Evolutionary conservation across 192 early-diverging fungal genomes (phyloP).

Genomic region (Coemansia sp.): DNA sequence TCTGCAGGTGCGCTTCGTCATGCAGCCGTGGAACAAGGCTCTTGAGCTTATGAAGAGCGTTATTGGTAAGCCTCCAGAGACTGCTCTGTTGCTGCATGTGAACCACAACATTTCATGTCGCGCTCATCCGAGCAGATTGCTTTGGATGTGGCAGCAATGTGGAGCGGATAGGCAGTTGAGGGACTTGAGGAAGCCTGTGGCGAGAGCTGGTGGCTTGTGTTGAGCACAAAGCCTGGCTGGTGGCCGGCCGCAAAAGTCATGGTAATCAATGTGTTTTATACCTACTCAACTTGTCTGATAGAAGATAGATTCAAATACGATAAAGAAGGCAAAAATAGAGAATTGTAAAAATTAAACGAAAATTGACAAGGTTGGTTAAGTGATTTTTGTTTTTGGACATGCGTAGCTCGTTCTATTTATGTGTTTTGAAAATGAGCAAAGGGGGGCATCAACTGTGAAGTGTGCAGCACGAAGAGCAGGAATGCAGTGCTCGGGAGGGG

Average conservation of each 20-base stretch:
- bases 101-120: constrained; percentile 73
- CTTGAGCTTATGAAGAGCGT: constrained; percentile 75
- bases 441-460: neutral
- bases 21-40: constrained; percentile 60
- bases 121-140: constrained; percentile 44
- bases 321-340: neutral
- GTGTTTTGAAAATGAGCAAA: neutral
- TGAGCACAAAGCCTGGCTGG: neutral
- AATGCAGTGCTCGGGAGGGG: neutral
- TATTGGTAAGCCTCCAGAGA: constrained; percentile 83
- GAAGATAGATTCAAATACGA: neutral
- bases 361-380: neutral
- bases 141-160: neutral
- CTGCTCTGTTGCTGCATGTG: constrained; percentile 84
- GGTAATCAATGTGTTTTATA: neutral
- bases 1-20: constrained; percentile 36
- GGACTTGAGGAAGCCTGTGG: neutral
- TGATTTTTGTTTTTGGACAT: neutral
- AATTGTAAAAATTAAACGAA: neutral
- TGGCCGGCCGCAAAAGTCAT: neutral
- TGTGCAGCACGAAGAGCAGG: neutral
- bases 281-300: neutral
- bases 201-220: neutral
- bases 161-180: neutral
- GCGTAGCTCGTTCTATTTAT: neutral